These are phyloP conservation scores for Choiromyces venosus DNA, from an alignment of 495 filamentous ascomycete species.

Conservation along the genomic window DNA sequence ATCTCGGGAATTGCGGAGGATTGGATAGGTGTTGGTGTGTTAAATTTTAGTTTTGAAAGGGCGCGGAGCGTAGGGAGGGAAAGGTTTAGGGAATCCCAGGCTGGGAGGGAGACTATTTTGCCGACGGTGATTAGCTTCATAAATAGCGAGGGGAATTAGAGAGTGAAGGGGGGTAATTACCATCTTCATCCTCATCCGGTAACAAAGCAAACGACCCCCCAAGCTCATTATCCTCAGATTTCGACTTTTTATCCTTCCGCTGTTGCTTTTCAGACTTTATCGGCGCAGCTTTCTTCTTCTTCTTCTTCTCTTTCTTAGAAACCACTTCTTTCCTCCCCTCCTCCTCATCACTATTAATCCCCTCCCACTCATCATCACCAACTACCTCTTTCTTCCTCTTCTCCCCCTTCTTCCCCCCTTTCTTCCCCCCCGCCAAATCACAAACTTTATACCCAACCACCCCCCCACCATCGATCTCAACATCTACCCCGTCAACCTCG, in stretches of 20 bases:
- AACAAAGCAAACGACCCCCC: slow-evolving; percentile 29
- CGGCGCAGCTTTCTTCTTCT: slow-evolving; percentile 47
- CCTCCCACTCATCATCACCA: slow-evolving; percentile 56
- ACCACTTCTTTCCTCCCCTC: slow-evolving; percentile 20
- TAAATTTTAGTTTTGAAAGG: slow-evolving; percentile 72
- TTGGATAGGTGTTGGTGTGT: slow-evolving; percentile 76
- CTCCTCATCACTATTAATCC: slow-evolving; percentile 50
- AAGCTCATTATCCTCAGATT: slow-evolving; percentile 37
- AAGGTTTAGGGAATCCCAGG: slow-evolving; percentile 67
- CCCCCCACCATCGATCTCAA: slow-evolving; percentile 52
- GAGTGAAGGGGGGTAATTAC: slow-evolving; percentile 4
- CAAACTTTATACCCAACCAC: slow-evolving; percentile 51
- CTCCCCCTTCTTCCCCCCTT: background rate
- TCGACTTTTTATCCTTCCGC: slow-evolving; percentile 40
- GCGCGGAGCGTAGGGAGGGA: slow-evolving; percentile 62
- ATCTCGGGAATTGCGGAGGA: slow-evolving; percentile 70
- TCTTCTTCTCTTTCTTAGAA: slow-evolving; percentile 44
- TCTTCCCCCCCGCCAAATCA: slow-evolving; percentile 39
- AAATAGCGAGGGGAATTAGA: background rate
- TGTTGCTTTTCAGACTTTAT: slow-evolving; percentile 14
- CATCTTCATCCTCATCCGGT: slow-evolving; percentile 45
- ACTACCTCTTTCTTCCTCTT: slow-evolving; percentile 30
- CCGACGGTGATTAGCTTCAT: slow-evolving; percentile 4
- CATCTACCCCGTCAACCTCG: slow-evolving; percentile 82
- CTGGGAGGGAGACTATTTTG: slow-evolving; percentile 56